A percentile compares a stretch with the other conserved stretches of the same genome.
phyloP scores from a whole-genome alignment of 106 monocot genomes.

The Triglochin maritima region DNA sequence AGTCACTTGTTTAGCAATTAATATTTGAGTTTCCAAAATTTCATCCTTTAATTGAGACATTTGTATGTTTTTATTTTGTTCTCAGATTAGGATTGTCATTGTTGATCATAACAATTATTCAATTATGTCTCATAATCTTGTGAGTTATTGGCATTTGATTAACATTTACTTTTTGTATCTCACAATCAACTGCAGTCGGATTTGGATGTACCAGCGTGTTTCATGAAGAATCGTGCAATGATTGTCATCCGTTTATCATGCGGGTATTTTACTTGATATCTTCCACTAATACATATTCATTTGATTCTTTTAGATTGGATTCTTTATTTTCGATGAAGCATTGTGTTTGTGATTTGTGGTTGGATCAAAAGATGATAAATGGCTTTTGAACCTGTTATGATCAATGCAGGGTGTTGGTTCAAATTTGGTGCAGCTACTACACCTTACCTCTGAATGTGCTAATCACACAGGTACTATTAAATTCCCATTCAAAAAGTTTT shows the following conservation, averaged over 20 bases:
- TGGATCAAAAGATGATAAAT: neutral
- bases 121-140: neutral
- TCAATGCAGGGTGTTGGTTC: conserved; percentile 60
- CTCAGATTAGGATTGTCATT: neutral
- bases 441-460: conserved; percentile 85
- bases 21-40: too few relatives aligned
- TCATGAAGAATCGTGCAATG: conserved; percentile 64
- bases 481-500: neutral
- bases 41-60: neutral
- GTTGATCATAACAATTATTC: neutral
- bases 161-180: neutral
- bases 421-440: conserved; percentile 91
- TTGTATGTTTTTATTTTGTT: neutral
- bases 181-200: conserved; percentile 31
- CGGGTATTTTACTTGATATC: conserved; percentile 36
- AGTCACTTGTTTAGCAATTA: neutral
- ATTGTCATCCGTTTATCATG: conserved; percentile 46
- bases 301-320: neutral
- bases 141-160: neutral
- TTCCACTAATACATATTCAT: neutral
- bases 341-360: neutral
- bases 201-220: conserved; percentile 49
- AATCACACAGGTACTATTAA: conserved; percentile 49
- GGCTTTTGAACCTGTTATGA: neutral
- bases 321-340: too few relatives aligned